Evolutionary conservation across 495 filamentous ascomycete genomes (phyloP).

Genomic region (Neurospora tetrasperma): DNA sequence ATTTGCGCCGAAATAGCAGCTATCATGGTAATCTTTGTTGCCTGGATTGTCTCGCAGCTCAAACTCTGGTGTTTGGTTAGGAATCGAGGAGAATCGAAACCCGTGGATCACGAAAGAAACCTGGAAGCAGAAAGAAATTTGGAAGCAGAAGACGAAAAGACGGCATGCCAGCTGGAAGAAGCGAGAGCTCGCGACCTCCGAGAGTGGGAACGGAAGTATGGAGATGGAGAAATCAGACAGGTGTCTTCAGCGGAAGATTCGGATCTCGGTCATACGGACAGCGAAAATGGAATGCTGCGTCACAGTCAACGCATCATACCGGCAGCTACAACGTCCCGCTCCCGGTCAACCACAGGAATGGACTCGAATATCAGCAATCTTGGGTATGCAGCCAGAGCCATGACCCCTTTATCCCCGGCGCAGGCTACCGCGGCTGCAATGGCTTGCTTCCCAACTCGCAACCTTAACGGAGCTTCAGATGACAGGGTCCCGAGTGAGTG

Average conservation of each 20-base stretch:
- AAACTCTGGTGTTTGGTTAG: conserved; percentile 83
- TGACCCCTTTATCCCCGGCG: conserved; percentile 12
- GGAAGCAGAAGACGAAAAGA: conserved; percentile 60
- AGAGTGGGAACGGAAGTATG: conserved; percentile 76
- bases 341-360: conserved; percentile 9
- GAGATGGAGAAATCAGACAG: conserved; percentile 31
- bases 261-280: conserved; percentile 41
- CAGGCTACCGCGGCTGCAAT: conserved; percentile 21
- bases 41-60: conserved; percentile 76
- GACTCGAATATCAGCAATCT: conserved; percentile 22
- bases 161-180: conserved; percentile 58
- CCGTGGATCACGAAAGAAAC: conserved; percentile 45
- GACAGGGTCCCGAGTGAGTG: not conserved
- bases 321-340: conserved; percentile 14
- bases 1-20: conserved; percentile 77
- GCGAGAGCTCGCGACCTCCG: conserved; percentile 54
- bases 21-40: conserved; percentile 59
- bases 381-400: conserved; percentile 11
- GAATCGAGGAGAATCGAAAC: conserved; percentile 51
- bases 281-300: conserved; percentile 38
- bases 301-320: conserved; percentile 19
- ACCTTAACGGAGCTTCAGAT: not conserved
- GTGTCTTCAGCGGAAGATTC: conserved; percentile 35
- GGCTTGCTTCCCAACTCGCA: not conserved
- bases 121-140: conserved; percentile 52